Evolutionary conservation across 2,329 filamentous ascomycete species (phyloP).

Genomic region (Fusarium foetens): DNA sequence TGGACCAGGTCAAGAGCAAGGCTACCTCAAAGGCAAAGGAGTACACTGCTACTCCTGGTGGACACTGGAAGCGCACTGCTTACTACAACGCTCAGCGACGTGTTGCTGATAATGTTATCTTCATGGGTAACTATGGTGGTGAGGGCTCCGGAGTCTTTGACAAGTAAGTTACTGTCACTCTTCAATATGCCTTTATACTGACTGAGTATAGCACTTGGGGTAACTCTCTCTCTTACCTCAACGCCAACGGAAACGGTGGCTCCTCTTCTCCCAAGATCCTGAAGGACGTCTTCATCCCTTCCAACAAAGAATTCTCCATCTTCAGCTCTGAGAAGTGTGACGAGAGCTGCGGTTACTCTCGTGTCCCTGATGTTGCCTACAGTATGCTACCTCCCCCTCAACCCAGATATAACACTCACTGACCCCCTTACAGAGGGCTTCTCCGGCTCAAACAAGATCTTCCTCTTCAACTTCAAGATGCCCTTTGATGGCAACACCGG

Average conservation of each 20-base stretch:
- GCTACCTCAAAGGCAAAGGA: slow-evolving; percentile 14
- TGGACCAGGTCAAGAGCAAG: slow-evolving; percentile 24
- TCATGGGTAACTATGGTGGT: slow-evolving; percentile 61
- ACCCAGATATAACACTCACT: neutral
- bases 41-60: slow-evolving; percentile 24
- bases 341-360: slow-evolving; percentile 56
- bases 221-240: slow-evolving; percentile 58
- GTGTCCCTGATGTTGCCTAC: slow-evolving; percentile 57
- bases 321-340: slow-evolving; percentile 57
- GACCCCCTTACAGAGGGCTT: slow-evolving; percentile 68
- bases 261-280: slow-evolving; percentile 54
- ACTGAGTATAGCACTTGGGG: slow-evolving; percentile 53
- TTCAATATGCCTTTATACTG: neutral
- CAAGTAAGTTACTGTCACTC: slow-evolving; percentile 49
- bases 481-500: slow-evolving; percentile 65
- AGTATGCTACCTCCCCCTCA: slow-evolving; percentile 46
- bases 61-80: slow-evolving; percentile 54
- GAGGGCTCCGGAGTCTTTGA: slow-evolving; percentile 56
- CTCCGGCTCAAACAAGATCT: slow-evolving; percentile 74
- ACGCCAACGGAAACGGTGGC: slow-evolving; percentile 53
- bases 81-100: slow-evolving; percentile 58
- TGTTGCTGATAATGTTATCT: slow-evolving; percentile 56
- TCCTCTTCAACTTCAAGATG: slow-evolving; percentile 80
- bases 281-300: slow-evolving; percentile 52
- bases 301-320: slow-evolving; percentile 59